phyloP scores from a whole-genome alignment of 1,284 basidiomycete species.

The Neolentinus lepideus region DNA sequence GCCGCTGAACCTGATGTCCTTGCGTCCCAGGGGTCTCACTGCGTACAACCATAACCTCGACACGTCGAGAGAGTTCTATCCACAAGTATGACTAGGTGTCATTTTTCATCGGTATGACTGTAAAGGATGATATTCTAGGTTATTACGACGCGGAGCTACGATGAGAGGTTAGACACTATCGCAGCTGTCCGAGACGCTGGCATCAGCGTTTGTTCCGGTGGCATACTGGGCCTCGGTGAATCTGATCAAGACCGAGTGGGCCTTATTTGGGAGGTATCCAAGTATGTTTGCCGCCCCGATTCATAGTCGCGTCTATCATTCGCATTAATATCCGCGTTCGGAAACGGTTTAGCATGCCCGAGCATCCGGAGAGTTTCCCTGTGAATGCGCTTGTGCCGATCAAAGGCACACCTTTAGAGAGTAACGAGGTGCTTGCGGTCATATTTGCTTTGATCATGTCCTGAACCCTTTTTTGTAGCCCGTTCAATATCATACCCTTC shows the following conservation, averaged over 20 bases:
- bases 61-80: slow-evolving; percentile 96
- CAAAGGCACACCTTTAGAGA: slow-evolving; percentile 65
- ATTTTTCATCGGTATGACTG: background rate
- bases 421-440: slow-evolving; percentile 52
- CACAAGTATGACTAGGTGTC: slow-evolving; percentile 46
- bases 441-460: slow-evolving; percentile 1
- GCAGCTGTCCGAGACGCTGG: slow-evolving; percentile 89
- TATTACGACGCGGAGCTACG: slow-evolving; percentile 92
- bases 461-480: slow-evolving; percentile 42
- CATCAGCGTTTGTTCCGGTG: slow-evolving; percentile 96
- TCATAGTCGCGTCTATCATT: slow-evolving; percentile 1
- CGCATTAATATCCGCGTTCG: slow-evolving; percentile 1
- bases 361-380: slow-evolving; percentile 97
- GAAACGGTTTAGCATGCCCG: slow-evolving; percentile 62
- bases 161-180: slow-evolving; percentile 89
- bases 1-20: background rate
- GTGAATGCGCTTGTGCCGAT: slow-evolving; percentile 92
- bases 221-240: slow-evolving; percentile 94
- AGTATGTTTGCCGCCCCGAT: slow-evolving; percentile 33
- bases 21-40: slow-evolving; percentile 67
- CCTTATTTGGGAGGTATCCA: slow-evolving; percentile 90
- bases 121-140: slow-evolving; percentile 45
- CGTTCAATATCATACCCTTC: slow-evolving; percentile 76
- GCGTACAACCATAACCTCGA: slow-evolving; percentile 99
- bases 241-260: slow-evolving; percentile 87